These are phyloP conservation scores for Fusarium torreyae DNA, from an alignment of 2,329 filamentous ascomycete species.

Conservation along the genomic window DNA sequence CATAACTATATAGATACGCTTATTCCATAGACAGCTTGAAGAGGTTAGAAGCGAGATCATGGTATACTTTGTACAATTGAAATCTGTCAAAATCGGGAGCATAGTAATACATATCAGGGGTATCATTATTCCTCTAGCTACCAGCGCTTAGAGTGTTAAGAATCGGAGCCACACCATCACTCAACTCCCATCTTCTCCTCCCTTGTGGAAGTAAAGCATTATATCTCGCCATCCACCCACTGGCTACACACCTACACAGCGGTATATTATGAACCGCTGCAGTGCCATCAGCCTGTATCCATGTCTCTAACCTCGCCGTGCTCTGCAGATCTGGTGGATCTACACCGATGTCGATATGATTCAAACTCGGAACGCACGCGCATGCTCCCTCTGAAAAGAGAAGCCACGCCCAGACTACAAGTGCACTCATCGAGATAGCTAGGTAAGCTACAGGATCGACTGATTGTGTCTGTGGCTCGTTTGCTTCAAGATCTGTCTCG, in stretches of 20 bases:
- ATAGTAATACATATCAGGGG: slow-evolving; percentile 11
- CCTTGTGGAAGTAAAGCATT: slow-evolving; percentile 40
- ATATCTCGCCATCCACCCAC: slow-evolving; percentile 49
- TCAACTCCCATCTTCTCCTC: slow-evolving; percentile 41
- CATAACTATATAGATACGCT: too few relatives aligned
- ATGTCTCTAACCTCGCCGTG: slow-evolving; percentile 48
- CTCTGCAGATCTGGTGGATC: slow-evolving; percentile 46
- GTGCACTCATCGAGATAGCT: slow-evolving; percentile 51
- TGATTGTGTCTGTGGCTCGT: slow-evolving; percentile 29
- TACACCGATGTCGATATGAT: slow-evolving; percentile 46
- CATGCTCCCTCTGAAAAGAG: slow-evolving; percentile 48
- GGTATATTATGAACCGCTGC: slow-evolving; percentile 51
- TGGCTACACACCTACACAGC: slow-evolving; percentile 51
- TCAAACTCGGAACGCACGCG: slow-evolving; percentile 47
- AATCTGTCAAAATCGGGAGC: too few relatives aligned
- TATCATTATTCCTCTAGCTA: slow-evolving; percentile 33
- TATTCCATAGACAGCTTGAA: too few relatives aligned
- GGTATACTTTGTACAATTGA: background rate
- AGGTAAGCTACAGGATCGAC: slow-evolving; percentile 56
- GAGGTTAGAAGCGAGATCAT: background rate
- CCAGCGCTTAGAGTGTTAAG: slow-evolving; percentile 24
- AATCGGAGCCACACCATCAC: slow-evolving; percentile 43
- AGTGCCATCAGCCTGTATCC: slow-evolving; percentile 47
- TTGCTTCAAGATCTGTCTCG: slow-evolving; percentile 41
- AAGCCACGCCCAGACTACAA: slow-evolving; percentile 57